Evolutionary conservation across 2,329 filamentous ascomycete genomes (phyloP).

Genomic region (Colletotrichum salicis): DNA sequence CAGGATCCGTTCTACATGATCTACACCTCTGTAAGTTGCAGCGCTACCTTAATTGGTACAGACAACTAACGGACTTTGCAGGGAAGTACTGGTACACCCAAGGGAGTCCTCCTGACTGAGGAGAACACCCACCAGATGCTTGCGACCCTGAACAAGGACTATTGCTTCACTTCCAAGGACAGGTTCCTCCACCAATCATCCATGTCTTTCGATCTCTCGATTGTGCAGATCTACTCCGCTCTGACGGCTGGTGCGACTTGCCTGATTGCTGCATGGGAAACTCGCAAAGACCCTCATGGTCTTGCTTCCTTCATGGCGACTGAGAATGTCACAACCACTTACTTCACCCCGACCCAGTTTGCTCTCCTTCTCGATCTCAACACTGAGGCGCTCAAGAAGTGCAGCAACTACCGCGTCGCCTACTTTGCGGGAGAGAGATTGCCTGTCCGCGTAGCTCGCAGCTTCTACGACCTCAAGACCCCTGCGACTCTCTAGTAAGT

Average conservation of each 20-base stretch:
- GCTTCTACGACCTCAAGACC: constrained; percentile 40
- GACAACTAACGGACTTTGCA: neutral
- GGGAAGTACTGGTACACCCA: constrained; percentile 36
- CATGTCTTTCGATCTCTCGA: neutral
- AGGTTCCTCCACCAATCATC: constrained; percentile 39
- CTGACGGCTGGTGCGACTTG: constrained; percentile 36
- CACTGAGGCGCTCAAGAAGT: constrained; percentile 36
- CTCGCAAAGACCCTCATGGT: constrained; percentile 39
- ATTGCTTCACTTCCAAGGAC: constrained; percentile 36
- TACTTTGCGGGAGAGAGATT: constrained; percentile 40
- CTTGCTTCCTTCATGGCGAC: constrained; percentile 41
- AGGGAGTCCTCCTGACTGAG: constrained; percentile 40
- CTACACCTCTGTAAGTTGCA: neutral
- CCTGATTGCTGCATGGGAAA: constrained; percentile 39
- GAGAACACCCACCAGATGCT: constrained; percentile 42
- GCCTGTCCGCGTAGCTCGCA: constrained; percentile 38
- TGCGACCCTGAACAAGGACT: constrained; percentile 39
- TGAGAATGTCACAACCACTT: constrained; percentile 19
- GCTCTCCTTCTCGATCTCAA: constrained; percentile 39
- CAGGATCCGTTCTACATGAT: neutral
- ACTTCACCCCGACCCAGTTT: neutral
- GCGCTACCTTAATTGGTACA: neutral
- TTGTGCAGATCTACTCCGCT: neutral
- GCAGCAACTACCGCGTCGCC: constrained; percentile 38
- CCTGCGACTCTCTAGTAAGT: constrained; percentile 28